These are phyloP conservation scores for Nepenthes gracilis DNA, from an alignment of 148 eudicot species.

Conservation along the genomic window DNA sequence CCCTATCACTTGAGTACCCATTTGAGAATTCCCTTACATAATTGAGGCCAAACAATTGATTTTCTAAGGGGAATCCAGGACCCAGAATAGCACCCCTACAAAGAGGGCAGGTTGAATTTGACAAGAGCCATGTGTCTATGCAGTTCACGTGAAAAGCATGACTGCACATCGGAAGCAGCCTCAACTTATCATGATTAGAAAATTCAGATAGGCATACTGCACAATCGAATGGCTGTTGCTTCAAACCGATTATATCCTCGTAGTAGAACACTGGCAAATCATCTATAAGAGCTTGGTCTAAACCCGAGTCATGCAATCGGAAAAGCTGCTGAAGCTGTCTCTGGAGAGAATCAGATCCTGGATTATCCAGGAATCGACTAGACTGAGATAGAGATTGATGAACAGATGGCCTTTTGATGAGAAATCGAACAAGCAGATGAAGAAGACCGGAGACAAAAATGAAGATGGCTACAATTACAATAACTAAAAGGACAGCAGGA, in stretches of 20 bases:
- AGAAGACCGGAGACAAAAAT: slow-evolving; percentile 43
- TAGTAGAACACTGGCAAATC: slow-evolving; percentile 35
- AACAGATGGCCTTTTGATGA: slow-evolving; percentile 34
- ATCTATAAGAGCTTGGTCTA: slow-evolving; percentile 39
- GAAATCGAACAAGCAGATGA: slow-evolving; percentile 35
- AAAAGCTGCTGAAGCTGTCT: slow-evolving; percentile 51
- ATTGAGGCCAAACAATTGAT: slow-evolving; percentile 21
- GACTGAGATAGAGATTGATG: slow-evolving; percentile 21
- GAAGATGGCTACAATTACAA: slow-evolving; percentile 32
- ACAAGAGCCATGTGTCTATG: slow-evolving; percentile 45
- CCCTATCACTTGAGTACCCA: slow-evolving; percentile 15
- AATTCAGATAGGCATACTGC: slow-evolving; percentile 42
- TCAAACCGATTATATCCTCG: slow-evolving; percentile 25
- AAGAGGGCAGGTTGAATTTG: slow-evolving; percentile 50
- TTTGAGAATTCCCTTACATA: slow-evolving; percentile 23
- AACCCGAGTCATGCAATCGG: slow-evolving; percentile 39
- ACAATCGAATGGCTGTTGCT: slow-evolving; percentile 42
- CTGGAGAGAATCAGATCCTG: slow-evolving; percentile 31
- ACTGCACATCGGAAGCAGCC: slow-evolving; percentile 36
- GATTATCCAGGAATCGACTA: slow-evolving; percentile 21
- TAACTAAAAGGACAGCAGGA: slow-evolving; percentile 31
- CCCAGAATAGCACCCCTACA: slow-evolving; percentile 33
- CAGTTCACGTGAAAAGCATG: slow-evolving; percentile 47
- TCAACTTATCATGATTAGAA: slow-evolving; percentile 26
- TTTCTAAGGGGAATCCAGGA: slow-evolving; percentile 11